Evolutionary conservation across 345 rosid species (phyloP).

Genomic region (Linum trigynum): DNA sequence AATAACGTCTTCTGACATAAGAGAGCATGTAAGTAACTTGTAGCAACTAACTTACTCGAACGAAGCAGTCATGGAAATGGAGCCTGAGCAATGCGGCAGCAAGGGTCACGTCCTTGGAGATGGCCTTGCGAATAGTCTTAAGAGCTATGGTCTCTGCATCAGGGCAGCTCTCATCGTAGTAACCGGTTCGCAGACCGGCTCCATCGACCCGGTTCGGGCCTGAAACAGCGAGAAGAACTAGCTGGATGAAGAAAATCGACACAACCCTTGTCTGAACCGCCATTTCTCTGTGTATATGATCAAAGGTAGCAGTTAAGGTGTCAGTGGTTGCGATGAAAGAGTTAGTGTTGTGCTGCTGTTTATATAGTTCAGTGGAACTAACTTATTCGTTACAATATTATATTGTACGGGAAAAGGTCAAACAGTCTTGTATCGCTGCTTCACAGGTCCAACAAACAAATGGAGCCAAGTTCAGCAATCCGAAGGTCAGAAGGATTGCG

Average conservation of each 20-base stretch:
- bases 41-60: conserved; percentile 34
- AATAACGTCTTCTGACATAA: too few species aligned
- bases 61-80: conserved; percentile 14
- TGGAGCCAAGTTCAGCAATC: too few species aligned
- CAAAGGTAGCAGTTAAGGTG: too few species aligned
- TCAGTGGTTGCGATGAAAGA: too few species aligned
- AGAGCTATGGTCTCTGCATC: conserved; percentile 24
- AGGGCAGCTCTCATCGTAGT: conserved; percentile 35
- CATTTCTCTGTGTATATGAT: too few species aligned
- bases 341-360: too few species aligned
- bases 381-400: too few species aligned
- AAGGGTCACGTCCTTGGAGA: conserved; percentile 32
- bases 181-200: conserved; percentile 19
- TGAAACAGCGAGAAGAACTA: conserved; percentile 18
- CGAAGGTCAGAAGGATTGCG: too few species aligned
- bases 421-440: too few species aligned
- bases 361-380: too few species aligned
- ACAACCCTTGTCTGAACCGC: conserved; percentile 19
- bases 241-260: conserved; percentile 18
- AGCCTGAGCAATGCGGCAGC: conserved; percentile 37
- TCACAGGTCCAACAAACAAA: too few species aligned
- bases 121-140: conserved; percentile 17
- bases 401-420: too few species aligned
- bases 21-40: background rate
- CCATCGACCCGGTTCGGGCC: conserved; percentile 13